Base-by-base conservation (phyloP, 2,329 filamentous ascomycete species). In the Dactylellina cionopaga region DNA sequence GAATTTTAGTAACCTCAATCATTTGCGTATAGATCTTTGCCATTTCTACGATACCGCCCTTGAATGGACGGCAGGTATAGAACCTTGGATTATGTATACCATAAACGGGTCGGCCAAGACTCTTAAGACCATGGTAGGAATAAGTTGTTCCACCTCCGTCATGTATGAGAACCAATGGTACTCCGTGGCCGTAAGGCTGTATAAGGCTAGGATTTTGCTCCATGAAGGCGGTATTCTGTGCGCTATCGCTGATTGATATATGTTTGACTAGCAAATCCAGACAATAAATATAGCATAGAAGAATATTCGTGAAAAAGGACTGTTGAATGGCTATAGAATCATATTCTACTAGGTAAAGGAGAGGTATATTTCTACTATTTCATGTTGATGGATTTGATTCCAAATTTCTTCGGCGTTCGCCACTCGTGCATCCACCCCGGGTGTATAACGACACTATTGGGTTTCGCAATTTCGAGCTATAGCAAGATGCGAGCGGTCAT, bases 81-180 rank as follows among this genome's bases (percentile, higher is more conserved):
- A 77, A 76, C 22, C 75, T 74, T 24, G 71, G 75, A 54, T 75
- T 75, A 35, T 73, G 75, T 31, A 77, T 65, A 31, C 72, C 76
- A 47, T 74, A 76, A 27, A 73, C 41, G 22, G 60, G 55, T 5
- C 75, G 60, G 13, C 59, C 62, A 4, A 76, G 46, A 9, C 59
- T 43, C 2, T 47, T 44, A 5, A 77, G 64, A n/a, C 75, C 74
- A 13, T 68, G 51, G 64, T 77, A 77, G 2, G 70, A 76, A 60
- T 59, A 78, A 49, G 71, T 77, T 6, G 77, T 65, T 10, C 78
- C 78, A 56, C 83, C 85, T 43, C 85, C 85, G 63, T 86, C 85
- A 11, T 85, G 85, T 15, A 86, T 79, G 79, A 86, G 83, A 77
- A 85, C 86, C 2, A 79, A 54, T 1, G 75, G 56, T 62, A 62